These are phyloP conservation scores for Trichoderma erinaceum DNA, from an alignment of 495 filamentous ascomycete genomes.

Conservation along the genomic window DNA sequence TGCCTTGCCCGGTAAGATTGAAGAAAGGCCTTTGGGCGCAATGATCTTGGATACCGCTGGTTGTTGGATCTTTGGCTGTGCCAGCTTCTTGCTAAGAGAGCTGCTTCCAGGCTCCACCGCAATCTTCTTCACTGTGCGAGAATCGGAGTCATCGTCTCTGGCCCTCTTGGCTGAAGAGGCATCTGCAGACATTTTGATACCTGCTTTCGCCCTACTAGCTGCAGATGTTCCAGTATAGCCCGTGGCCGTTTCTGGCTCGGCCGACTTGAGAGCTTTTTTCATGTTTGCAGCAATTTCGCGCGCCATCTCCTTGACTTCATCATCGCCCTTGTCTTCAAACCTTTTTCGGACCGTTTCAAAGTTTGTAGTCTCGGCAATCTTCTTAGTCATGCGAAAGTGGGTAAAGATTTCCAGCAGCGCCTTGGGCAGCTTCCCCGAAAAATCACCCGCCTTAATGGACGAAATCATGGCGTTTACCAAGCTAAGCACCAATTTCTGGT, in stretches of 20 bases:
- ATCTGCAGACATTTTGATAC: slow-evolving; percentile 21
- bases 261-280: slow-evolving; percentile 17
- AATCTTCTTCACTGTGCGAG: slow-evolving; percentile 35
- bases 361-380: slow-evolving; percentile 59
- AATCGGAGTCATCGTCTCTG: slow-evolving; percentile 36
- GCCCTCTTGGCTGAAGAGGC: slow-evolving; percentile 26
- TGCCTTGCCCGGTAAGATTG: slow-evolving; percentile 32
- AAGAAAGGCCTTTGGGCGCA: slow-evolving; percentile 20
- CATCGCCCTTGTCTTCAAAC: slow-evolving; percentile 61
- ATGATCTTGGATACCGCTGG: slow-evolving; percentile 23
- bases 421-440: slow-evolving; percentile 54
- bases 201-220: slow-evolving; percentile 14
- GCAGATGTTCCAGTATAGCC: slow-evolving; percentile 15
- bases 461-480: slow-evolving; percentile 59
- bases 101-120: slow-evolving; percentile 25
- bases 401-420: slow-evolving; percentile 59
- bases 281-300: slow-evolving; percentile 16
- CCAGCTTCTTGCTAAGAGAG: slow-evolving; percentile 18
- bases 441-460: slow-evolving; percentile 59
- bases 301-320: slow-evolving; percentile 45
- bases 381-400: slow-evolving; percentile 49
- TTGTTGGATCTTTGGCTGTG: slow-evolving; percentile 20
- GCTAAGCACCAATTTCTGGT: slow-evolving; percentile 39
- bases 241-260: slow-evolving; percentile 15
- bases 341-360: slow-evolving; percentile 56